Evolutionary conservation across 2,329 filamentous ascomycete species (phyloP).

Genomic region (Scorias spongiosa): DNA sequence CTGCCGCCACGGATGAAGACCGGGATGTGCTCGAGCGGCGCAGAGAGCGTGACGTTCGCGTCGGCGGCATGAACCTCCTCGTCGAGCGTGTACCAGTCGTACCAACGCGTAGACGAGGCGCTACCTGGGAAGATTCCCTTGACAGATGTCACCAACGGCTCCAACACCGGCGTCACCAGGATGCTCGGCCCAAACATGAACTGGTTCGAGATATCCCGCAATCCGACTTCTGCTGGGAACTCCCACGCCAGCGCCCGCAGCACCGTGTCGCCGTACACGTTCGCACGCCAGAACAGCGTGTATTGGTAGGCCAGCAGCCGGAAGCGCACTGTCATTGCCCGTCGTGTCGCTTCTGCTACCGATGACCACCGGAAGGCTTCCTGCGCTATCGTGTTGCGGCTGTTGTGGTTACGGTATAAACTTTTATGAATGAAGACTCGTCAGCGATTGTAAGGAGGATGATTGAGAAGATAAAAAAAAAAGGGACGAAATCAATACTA

Average conservation of each 20-base stretch:
- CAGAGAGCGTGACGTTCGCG: conserved; percentile 13
- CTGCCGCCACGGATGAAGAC: conserved; percentile 11
- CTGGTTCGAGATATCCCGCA: conserved; percentile 13
- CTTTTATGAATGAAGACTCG: neutral
- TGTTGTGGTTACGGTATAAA: conserved; percentile 26
- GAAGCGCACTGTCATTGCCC: conserved; percentile 15
- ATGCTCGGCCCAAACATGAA: conserved; percentile 15
- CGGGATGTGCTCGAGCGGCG: conserved; percentile 11
- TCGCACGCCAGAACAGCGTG: conserved; percentile 14
- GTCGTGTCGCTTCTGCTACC: conserved; percentile 11
- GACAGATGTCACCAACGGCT: conserved; percentile 10
- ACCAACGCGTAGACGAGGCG: conserved; percentile 11
- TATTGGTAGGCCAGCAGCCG: conserved; percentile 14
- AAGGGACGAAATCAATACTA: neutral
- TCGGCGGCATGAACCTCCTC: conserved; percentile 7
- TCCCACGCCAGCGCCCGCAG: conserved; percentile 13
- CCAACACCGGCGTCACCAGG: conserved; percentile 13
- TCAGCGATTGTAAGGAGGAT: neutral
- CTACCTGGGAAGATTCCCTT: conserved; percentile 15
- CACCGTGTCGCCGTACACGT: conserved; percentile 10
- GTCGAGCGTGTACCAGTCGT: conserved; percentile 14
- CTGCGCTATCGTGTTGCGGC: conserved; percentile 13
- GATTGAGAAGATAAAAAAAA: conserved; percentile 2
- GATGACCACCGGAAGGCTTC: conserved; percentile 16
- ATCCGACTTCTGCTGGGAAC: conserved; percentile 12